These are phyloP conservation scores for Diplodia corticola DNA, from an alignment of 2,329 filamentous ascomycete species.

Conservation along the genomic window DNA sequence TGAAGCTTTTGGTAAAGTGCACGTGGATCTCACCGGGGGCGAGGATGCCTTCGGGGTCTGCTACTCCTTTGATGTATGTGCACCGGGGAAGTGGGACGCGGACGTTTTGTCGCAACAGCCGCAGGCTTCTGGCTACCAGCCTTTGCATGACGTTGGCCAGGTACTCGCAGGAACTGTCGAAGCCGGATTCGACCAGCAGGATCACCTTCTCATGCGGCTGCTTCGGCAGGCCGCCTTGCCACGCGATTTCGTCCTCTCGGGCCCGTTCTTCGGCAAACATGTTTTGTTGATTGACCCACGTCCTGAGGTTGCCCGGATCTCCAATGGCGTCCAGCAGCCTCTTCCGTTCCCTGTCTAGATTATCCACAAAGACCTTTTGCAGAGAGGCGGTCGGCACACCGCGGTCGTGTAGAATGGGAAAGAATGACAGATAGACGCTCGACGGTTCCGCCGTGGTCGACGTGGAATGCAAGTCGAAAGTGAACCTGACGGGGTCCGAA, in stretches of 20 bases:
- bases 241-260: conserved; percentile 27
- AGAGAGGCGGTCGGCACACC: conserved; percentile 52
- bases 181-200: conserved; percentile 51
- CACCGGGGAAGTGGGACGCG: conserved; percentile 63
- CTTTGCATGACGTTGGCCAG: conserved; percentile 52
- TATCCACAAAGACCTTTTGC: conserved; percentile 50
- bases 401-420: conserved; percentile 66
- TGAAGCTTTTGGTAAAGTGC: conserved; percentile 64
- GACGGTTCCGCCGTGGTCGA: conserved; percentile 54
- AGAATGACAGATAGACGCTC: conserved; percentile 65
- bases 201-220: conserved; percentile 32
- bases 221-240: conserved; percentile 33
- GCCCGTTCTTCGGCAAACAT: conserved; percentile 34
- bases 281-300: conserved; percentile 51
- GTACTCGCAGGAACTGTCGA: conserved; percentile 53
- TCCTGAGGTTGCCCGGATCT: conserved; percentile 52
- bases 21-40: conserved; percentile 68
- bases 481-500: conserved; percentile 55
- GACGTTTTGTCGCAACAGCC: conserved; percentile 56
- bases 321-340: conserved; percentile 54
- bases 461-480: conserved; percentile 62
- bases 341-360: conserved; percentile 55
- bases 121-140: conserved; percentile 55
- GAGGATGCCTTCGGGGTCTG: conserved; percentile 64
- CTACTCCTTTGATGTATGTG: conserved; percentile 65